phyloP scores from a whole-genome alignment of 805 yeast genomes.

The Yamadazyma akitaensis region DNA sequence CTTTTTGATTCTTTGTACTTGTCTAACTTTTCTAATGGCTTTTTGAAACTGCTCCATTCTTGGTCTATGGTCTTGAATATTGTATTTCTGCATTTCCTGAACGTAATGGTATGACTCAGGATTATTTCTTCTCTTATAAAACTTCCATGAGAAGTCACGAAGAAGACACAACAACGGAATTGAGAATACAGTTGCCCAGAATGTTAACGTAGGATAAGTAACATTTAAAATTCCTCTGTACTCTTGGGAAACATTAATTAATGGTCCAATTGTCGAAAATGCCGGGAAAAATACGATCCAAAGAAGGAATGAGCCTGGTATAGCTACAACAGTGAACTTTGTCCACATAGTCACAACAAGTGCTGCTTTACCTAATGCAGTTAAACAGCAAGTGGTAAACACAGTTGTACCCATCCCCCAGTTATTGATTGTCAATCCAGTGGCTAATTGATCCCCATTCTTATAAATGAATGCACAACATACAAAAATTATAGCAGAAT shows the following conservation, averaged over 20 bases:
- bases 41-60: slow-evolving; percentile 94
- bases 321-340: slow-evolving; percentile 83
- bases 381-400: slow-evolving; percentile 80
- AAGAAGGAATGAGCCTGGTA: slow-evolving; percentile 85
- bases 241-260: slow-evolving; percentile 75
- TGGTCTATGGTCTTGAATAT: slow-evolving; percentile 92
- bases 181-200: slow-evolving; percentile 80
- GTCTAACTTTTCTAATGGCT: slow-evolving; percentile 95
- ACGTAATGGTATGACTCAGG: slow-evolving; percentile 95
- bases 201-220: slow-evolving; percentile 71
- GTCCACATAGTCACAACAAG: slow-evolving; percentile 92
- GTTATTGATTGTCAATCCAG: slow-evolving; percentile 75
- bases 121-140: slow-evolving; percentile 82
- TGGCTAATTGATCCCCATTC: slow-evolving; percentile 59
- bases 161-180: slow-evolving; percentile 74
- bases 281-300: slow-evolving; percentile 89
- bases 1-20: slow-evolving; percentile 95
- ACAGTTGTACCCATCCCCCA: slow-evolving; percentile 96
- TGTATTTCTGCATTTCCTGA: slow-evolving; percentile 94
- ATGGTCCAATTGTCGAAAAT: slow-evolving; percentile 83
- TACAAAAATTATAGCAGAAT: slow-evolving; percentile 79
- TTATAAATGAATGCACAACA: slow-evolving; percentile 67
- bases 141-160: slow-evolving; percentile 93
- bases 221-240: slow-evolving; percentile 75
- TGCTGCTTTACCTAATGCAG: slow-evolving; percentile 94